These are phyloP conservation scores for Silene conica DNA, from an alignment of 148 eudicot genomes.

Conservation along the genomic window DNA sequence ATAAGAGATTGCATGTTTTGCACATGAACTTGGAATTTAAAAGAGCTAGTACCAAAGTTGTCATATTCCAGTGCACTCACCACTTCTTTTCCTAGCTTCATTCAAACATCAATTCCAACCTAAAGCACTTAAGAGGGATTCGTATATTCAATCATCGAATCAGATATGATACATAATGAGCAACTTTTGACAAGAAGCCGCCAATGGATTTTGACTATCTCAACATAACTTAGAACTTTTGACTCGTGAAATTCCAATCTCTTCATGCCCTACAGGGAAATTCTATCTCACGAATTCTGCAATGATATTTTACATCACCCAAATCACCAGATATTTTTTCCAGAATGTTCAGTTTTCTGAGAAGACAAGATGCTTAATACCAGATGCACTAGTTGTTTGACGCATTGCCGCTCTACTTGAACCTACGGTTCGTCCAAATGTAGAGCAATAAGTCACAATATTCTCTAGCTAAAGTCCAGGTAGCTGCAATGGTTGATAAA, in stretches of 20 bases:
- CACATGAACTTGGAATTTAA: too few species aligned
- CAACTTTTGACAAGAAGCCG: not conserved
- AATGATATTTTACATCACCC: too few species aligned
- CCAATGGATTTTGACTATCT: not conserved
- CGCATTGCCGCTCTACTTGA: not conserved
- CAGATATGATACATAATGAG: not conserved
- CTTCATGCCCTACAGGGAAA: not conserved
- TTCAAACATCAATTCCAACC: too few species aligned
- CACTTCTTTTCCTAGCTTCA: too few species aligned
- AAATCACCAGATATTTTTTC: not conserved
- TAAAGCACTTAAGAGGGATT: too few species aligned
- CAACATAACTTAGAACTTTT: not conserved
- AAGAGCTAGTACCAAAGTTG: too few species aligned
- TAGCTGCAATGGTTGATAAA: not conserved
- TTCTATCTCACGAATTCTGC: not conserved
- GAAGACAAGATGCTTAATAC: not conserved
- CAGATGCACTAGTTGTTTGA: not conserved
- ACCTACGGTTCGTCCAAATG: not conserved
- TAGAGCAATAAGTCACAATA: not conserved
- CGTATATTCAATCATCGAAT: too few species aligned
- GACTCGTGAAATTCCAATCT: not conserved
- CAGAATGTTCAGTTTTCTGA: not conserved
- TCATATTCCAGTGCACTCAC: too few species aligned
- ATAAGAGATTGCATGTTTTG: too few species aligned
- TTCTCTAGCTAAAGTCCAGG: not conserved